Evolutionary conservation across 306 rosid species (phyloP).

Genomic region (Cucumis cinereus): DNA sequence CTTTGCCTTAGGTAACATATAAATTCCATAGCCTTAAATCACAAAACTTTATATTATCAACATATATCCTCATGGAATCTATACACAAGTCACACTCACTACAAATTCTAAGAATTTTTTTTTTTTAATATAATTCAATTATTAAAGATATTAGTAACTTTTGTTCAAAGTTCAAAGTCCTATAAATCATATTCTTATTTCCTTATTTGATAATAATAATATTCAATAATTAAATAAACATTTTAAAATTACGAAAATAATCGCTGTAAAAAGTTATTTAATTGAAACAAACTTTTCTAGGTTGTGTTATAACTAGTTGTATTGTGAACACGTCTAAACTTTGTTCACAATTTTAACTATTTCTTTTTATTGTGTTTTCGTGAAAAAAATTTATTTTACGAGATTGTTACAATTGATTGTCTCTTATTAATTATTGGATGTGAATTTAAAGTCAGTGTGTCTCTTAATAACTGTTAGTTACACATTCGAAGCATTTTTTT

Average conservation of each 20-base stretch:
- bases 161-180: neutral
- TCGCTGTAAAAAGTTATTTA: too few relatives aligned
- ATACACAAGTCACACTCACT: neutral
- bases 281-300: too few relatives aligned
- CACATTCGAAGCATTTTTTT: too few relatives aligned
- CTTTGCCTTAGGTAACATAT: neutral
- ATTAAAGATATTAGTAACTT: neutral
- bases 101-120: too few relatives aligned
- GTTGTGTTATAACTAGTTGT: too few relatives aligned
- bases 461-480: too few relatives aligned
- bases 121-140: neutral
- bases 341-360: too few relatives aligned
- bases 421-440: neutral
- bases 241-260: too few relatives aligned
- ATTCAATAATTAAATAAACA: too few relatives aligned
- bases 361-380: too few relatives aligned
- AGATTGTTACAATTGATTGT: rapidly evolving
- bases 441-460: neutral
- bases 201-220: neutral
- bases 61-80: neutral
- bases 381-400: too few relatives aligned
- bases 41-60: neutral
- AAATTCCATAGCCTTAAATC: neutral
- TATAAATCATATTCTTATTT: neutral
- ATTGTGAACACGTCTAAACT: too few relatives aligned